Base-by-base conservation (phyloP, 163 green algal species). In the Coccomyxa subellipsoidea region DNA sequence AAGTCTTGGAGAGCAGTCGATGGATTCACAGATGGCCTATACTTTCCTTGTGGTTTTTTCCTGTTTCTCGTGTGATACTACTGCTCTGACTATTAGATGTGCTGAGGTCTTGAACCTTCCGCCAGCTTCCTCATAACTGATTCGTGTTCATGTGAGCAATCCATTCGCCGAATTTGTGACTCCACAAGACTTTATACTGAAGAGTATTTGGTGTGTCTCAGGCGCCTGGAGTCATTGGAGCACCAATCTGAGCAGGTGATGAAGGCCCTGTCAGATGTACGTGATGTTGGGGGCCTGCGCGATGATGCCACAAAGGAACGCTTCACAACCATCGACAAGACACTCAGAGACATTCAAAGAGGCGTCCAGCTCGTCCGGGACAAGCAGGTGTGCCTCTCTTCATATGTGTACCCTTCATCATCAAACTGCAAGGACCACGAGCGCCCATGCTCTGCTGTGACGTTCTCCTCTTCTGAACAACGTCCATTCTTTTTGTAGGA, bases 361-460 rank as follows among this genome's bases (percentile, higher is more conserved):
- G 79, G 80, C 9, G 85, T 92, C 39, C 89, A 92, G 78, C 86
- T 92, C 32, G 78, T 92, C 8, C 78, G 89, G 7, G 89, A 92
- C 80, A 87, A 83, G 80, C 85, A 89, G 83, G 83, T 86, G 8
- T 29, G 37, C 5, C 2, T n/a, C 18, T 31, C 31, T 79, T 29
- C n/a, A n/a, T n/a, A n/a, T n/a, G n/a, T n/a, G n/a, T 39, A 47
- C 29, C 2, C 73, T 79, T 6, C 23, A 2, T 27, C 5, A 59
- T 27, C 3, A 21, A 59, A 59, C 47, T 59, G 47, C 47, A 59
- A 27, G 47, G 47, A 18, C 23, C n/a, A n/a, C n/a, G n/a, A n/a
- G n/a, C n/a, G n/a, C n/a, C n/a, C n/a, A 35, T 73, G 66, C 8
- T 73, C 27, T 73, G 66, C 66, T 18, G 1, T 36, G 27, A 36